Evolutionary conservation across 345 rosid species (phyloP), one percentile per base, ranked within the genome.

Genomic region (Aquilaria yunnanensis): DNA sequence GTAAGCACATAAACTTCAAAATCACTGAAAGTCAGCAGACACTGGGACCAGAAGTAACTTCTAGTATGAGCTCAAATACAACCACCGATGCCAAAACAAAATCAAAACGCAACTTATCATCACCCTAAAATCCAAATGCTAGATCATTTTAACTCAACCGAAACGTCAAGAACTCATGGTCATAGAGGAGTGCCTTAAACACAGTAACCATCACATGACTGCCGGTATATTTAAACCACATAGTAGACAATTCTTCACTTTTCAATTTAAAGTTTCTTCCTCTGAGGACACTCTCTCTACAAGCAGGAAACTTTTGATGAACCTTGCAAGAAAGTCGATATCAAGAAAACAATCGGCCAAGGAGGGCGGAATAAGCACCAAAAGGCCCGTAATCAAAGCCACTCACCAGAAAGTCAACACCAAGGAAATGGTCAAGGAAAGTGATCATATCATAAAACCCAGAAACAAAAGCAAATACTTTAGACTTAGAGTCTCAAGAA

Each of bases 361-460:
- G 46, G 32, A 11, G 56, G 14, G 58, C 51, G 61, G 57, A 3
- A 31, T 50, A 67, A 66, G 51, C 71, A 33, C 47, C 59, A 57
- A 57, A 47, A 33, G 41, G 53, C 43, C 30, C 34, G 32, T 33
- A 66, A 71, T 56, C 5, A 55, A 6, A 58, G 10, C 59, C 7
- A 30, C 41, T 46, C 46, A 61, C 49, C 16, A 54, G 51, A 23
- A 49, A 58, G 64, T 74, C 71, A 69, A 66, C 68, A 14, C 56
- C 57, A 4, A 31, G 14, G 33, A 56, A 54, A 65, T 32, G 9
- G 55, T 6, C 31, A 43, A 72, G 13, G 30, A 67, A 53, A 64
- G 34, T 16, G 3, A 66, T 0, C 10, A 56, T 52, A 41, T 54
- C 57, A 66, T 13, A 51, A 54, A 45, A 57, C 62, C 32, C 13